A percentile compares a stretch with the other conserved stretches of the same genome.
These are phyloP conservation scores for Plasmodium knowlesi DNA, from an alignment of 169 alveolate genomes.

Conservation along the genomic window DNA sequence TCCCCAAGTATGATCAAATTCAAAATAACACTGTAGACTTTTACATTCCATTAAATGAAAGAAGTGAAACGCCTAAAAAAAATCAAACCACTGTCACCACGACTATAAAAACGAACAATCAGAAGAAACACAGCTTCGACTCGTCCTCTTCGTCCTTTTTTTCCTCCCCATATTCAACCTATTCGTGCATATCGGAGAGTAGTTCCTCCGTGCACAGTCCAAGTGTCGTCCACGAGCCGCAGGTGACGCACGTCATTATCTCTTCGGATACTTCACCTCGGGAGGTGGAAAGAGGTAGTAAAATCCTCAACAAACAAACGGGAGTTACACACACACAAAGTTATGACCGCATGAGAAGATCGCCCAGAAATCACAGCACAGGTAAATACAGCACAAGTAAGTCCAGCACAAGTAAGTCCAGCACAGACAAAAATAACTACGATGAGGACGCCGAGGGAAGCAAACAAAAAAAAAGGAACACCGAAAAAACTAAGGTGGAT, in stretches of 20 bases:
- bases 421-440: neutral
- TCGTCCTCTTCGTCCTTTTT: constrained; percentile 13
- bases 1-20: constrained; percentile 16
- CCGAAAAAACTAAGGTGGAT: neutral
- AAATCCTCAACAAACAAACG: neutral
- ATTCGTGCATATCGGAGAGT: neutral
- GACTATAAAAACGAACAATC: neutral
- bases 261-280: neutral
- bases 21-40: constrained; percentile 11
- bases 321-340: neutral
- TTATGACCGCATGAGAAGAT: neutral
- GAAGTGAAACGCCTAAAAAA: neutral
- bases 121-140: constrained; percentile 25
- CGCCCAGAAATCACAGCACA: neutral
- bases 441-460: neutral
- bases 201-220: neutral
- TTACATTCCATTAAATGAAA: constrained; percentile 10
- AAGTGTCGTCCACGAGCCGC: neutral
- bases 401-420: neutral
- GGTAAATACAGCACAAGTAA: too few species aligned
- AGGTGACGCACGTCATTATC: neutral
- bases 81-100: neutral
- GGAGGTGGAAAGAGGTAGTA: neutral
- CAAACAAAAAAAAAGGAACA: neutral
- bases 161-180: neutral